phyloP scores from a whole-genome alignment of 768 basidiomycete genomes.

The Galerina marginata region DNA sequence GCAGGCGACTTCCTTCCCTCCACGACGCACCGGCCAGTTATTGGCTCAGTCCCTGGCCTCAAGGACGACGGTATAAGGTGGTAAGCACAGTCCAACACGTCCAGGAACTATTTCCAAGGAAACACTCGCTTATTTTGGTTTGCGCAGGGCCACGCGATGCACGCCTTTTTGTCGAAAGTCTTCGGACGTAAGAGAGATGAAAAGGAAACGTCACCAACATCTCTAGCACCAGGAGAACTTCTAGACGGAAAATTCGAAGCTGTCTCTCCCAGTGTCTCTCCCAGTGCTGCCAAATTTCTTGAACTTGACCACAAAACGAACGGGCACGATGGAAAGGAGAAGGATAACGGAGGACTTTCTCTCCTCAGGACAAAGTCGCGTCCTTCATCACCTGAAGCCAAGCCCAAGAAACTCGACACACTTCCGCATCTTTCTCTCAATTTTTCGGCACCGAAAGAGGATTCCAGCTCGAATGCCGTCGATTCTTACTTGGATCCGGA shows the following conservation, averaged over 20 bases:
- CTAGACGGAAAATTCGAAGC: slow-evolving; percentile 81
- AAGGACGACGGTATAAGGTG: slow-evolving; percentile 23
- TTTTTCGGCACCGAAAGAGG: slow-evolving; percentile 59
- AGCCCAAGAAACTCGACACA: slow-evolving; percentile 39
- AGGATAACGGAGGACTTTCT: slow-evolving; percentile 45
- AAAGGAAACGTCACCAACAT: slow-evolving; percentile 46
- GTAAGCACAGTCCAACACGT: slow-evolving; percentile 22
- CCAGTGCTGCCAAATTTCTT: slow-evolving; percentile 44
- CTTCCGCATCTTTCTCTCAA: slow-evolving; percentile 68
- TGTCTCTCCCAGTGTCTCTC: slow-evolving; percentile 56
- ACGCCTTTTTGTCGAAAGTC: slow-evolving; percentile 79
- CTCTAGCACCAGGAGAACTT: slow-evolving; percentile 45
- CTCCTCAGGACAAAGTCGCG: slow-evolving; percentile 57
- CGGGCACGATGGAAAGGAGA: slow-evolving; percentile 24
- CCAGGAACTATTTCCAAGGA: slow-evolving; percentile 2
- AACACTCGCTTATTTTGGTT: slow-evolving; percentile 7
- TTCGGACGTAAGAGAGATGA: slow-evolving; percentile 76
- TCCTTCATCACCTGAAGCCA: slow-evolving; percentile 37
- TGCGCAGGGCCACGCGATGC: slow-evolving; percentile 46
- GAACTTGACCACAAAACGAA: slow-evolving; percentile 33
- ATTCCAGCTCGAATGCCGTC: slow-evolving; percentile 38
- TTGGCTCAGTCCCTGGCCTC: slow-evolving; percentile 21
- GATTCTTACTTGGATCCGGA: slow-evolving; percentile 62
- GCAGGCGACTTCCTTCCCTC: slow-evolving; percentile 15
- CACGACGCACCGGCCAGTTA: slow-evolving; percentile 14